Conservation (phyloP, 2,329 filamentous ascomycete species). For the Colletotrichum plurivorum region DNA sequence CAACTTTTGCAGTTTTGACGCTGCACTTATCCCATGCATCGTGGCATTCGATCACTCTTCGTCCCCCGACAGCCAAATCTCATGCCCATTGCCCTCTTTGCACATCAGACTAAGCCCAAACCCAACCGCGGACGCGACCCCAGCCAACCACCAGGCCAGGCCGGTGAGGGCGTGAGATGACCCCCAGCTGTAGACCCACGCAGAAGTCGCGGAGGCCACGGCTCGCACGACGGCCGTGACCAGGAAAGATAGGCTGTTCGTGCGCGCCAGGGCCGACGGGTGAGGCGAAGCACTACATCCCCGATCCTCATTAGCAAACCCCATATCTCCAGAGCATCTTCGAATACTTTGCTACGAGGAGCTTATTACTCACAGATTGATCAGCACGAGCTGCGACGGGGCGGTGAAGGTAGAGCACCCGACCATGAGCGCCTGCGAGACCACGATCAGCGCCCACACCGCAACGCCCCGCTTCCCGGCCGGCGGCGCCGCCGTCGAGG, state of each 20-base stretch:
- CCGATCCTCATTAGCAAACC: no score
- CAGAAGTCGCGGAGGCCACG: not conserved
- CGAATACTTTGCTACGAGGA: no score
- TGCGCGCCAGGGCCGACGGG: slow-evolving; percentile 5
- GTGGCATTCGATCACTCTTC: not conserved
- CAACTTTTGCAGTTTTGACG: no score
- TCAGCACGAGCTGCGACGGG: not conserved
- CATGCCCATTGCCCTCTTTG: slow-evolving; percentile 14
- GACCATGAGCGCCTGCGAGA: not conserved
- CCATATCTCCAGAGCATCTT: no score
- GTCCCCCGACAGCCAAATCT: slow-evolving; percentile 1
- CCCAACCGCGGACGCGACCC: not conserved
- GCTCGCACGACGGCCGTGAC: slow-evolving; percentile 6
- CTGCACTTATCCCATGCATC: no score
- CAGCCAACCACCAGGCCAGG: not conserved
- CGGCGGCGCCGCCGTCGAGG: not conserved
- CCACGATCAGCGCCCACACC: not conserved
- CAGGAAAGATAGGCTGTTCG: slow-evolving; percentile 1
- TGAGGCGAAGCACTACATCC: slow-evolving; percentile 1
- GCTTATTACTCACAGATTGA: not conserved
- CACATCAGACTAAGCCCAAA: not conserved
- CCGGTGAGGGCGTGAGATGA: not conserved
- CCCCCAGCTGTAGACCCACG: not conserved
- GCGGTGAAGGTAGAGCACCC: not conserved
- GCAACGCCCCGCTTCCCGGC: slow-evolving; percentile 1